A percentile compares a stretch with the other conserved stretches of the same genome.
Conservation (phyloP, 2,329 filamentous ascomycete species). For the Aspergillus hiratsukae region DNA sequence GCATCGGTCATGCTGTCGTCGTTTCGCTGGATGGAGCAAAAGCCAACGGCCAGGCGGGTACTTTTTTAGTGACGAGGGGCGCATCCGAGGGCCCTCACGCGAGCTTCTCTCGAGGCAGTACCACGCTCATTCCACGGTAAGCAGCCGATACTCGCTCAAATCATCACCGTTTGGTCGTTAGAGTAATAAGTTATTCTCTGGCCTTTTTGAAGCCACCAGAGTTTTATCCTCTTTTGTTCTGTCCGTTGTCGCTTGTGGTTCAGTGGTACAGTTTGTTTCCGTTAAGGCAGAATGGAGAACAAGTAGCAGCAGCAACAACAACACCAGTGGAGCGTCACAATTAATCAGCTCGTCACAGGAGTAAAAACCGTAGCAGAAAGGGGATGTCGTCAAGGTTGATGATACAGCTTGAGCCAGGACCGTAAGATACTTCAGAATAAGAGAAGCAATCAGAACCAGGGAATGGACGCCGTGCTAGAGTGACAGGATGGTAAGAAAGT, state of each 20-base stretch:
- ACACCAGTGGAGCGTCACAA: not conserved
- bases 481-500: not conserved
- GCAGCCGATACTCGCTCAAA: not conserved
- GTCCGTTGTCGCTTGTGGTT: not conserved
- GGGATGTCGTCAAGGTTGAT: not conserved
- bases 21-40: constrained; percentile 17
- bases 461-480: not conserved
- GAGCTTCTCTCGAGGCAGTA: constrained; percentile 2
- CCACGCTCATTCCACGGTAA: not conserved
- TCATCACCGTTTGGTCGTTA: not conserved
- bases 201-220: not conserved
- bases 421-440: not conserved
- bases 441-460: not conserved
- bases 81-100: constrained; percentile 1
- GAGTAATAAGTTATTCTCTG: not conserved
- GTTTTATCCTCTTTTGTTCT: not conserved
- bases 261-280: not conserved
- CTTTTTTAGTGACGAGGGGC: constrained; percentile 1
- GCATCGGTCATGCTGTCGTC: constrained; percentile 42
- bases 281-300: not conserved
- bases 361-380: not conserved
- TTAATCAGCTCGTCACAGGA: not conserved
- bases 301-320: not conserved
- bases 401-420: not conserved
- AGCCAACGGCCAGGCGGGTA: constrained; percentile 4